Percentiles rank a stretch among this genome's conserved stretches.
Evolutionary conservation across 495 filamentous ascomycete species (phyloP).

Genomic region (Lasiosphaeris hirsuta): DNA sequence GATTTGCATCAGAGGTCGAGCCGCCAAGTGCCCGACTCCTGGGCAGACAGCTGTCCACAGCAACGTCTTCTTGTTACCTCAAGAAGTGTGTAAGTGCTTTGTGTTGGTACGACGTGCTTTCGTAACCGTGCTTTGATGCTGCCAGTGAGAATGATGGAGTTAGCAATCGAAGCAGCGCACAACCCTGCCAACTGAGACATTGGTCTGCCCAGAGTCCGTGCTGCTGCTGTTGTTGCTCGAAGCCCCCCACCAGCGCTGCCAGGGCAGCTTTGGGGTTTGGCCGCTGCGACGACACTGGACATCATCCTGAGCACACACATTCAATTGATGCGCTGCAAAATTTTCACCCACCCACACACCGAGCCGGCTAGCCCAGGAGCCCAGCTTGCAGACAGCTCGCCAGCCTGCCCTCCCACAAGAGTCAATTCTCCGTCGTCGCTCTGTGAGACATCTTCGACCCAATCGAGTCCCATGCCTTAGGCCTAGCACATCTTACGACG

Average conservation of each 20-base stretch:
- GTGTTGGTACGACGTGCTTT: not conserved
- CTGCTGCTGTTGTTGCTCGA: not conserved
- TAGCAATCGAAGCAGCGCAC: too few relatives aligned
- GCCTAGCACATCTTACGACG: not conserved
- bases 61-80: conserved; percentile 6
- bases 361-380: not conserved
- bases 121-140: too few relatives aligned
- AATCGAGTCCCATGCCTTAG: conserved; percentile 15
- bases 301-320: not conserved
- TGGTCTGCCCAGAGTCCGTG: not conserved
- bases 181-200: too few relatives aligned
- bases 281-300: not conserved
- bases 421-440: conserved; percentile 12
- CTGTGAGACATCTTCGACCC: conserved; percentile 14
- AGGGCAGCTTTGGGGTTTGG: not conserved
- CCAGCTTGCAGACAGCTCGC: too few relatives aligned
- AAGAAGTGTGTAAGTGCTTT: conserved; percentile 10
- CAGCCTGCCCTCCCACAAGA: conserved; percentile 2
- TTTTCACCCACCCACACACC: conserved; percentile 19
- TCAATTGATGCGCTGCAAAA: conserved; percentile 11
- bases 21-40: conserved; percentile 20
- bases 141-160: too few relatives aligned
- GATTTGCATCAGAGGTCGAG: conserved; percentile 9
- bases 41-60: not conserved
- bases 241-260: too few relatives aligned